Percentiles rank a stretch among this genome's conserved stretches.
These are phyloP conservation scores for Agaricus sinodeliciosus DNA, from an alignment of 768 basidiomycete genomes.

Conservation along the genomic window DNA sequence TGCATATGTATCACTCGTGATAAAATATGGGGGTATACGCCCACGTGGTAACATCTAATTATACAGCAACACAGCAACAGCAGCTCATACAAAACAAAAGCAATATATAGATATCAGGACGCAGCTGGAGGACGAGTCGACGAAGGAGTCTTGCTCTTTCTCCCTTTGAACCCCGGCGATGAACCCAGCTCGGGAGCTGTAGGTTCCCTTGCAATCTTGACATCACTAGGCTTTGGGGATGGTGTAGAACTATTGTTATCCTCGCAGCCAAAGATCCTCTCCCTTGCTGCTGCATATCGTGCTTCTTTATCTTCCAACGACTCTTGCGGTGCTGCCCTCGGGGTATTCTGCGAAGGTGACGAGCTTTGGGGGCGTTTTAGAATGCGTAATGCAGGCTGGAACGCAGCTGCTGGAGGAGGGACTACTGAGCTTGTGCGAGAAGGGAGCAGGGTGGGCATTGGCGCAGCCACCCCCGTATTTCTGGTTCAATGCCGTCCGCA, in stretches of 20 bases:
- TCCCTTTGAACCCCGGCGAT: slow-evolving; percentile 5
- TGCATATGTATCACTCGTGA: neutral
- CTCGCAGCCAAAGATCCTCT: slow-evolving; percentile 57
- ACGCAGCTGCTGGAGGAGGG: slow-evolving; percentile 43
- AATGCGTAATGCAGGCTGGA: slow-evolving; percentile 57
- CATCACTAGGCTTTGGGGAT: neutral
- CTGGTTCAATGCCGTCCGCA: slow-evolving; percentile 24
- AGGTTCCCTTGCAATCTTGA: slow-evolving; percentile 4
- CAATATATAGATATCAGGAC: neutral
- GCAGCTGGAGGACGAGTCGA: neutral
- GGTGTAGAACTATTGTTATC: neutral
- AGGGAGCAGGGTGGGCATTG: slow-evolving; percentile 56
- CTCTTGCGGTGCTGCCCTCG: slow-evolving; percentile 21
- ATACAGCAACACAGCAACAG: neutral
- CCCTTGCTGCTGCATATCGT: slow-evolving; percentile 65
- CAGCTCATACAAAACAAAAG: neutral
- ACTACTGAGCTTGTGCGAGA: slow-evolving; percentile 27
- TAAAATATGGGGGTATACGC: neutral
- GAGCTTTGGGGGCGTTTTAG: slow-evolving; percentile 56
- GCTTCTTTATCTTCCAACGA: slow-evolving; percentile 62
- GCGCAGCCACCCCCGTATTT: slow-evolving; percentile 48
- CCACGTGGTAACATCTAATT: neutral
- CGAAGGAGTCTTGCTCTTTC: neutral
- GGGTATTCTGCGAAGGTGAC: slow-evolving; percentile 22
- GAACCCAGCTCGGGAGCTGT: slow-evolving; percentile 4